Base-by-base conservation (phyloP, 2,329 filamentous ascomycete species). In the Verticillium alfalfae region DNA sequence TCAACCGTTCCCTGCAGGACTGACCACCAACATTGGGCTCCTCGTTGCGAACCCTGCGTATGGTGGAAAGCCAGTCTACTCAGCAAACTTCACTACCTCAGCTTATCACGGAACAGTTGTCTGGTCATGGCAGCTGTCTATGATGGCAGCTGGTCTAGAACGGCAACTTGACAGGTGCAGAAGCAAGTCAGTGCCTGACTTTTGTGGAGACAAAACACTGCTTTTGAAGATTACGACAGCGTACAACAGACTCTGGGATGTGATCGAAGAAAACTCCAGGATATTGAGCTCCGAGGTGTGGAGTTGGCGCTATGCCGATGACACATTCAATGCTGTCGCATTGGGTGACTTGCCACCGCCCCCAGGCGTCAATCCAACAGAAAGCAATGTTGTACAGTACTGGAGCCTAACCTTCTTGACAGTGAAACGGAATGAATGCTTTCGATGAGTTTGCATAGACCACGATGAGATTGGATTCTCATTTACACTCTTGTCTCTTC, bases 101-200 rank as follows among this genome's bases (percentile, higher is more conserved):
- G 83, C 81, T 0, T 89, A 87, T 65, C 86, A 89, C 61, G 86
- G 85, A 0, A 87, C 86, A 0, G 86, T 90, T 0, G 76, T 89
- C 1, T 89, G 85, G 86, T 81, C 79, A 55, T 89, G 85, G 85
- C 86, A 84, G 60, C 73, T 88, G 4, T 80, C 85, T 0, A 87
- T 89, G 80, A 87, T 88, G 82, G 86, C 83, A 0, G 79, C 79
- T 10, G 86, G 87, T 0, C 70, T 89, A 0, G 80, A 86, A 61
- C 71, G 78, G 2, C 86, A 89, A 66, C 76, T 89, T 5, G 78
- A 68, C 1, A 77, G 85, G 2, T 89, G 85, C 69, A 66, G 70
- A 10, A 58, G 56, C 2, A 60, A 68, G 52, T 36, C 13, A 9
- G 52, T 26, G 9, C 81, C 80, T 22, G 77, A 77, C 0, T 88